Conservation (phyloP, 2,329 filamentous ascomycete species). For the Talaromyces sp. region DNA sequence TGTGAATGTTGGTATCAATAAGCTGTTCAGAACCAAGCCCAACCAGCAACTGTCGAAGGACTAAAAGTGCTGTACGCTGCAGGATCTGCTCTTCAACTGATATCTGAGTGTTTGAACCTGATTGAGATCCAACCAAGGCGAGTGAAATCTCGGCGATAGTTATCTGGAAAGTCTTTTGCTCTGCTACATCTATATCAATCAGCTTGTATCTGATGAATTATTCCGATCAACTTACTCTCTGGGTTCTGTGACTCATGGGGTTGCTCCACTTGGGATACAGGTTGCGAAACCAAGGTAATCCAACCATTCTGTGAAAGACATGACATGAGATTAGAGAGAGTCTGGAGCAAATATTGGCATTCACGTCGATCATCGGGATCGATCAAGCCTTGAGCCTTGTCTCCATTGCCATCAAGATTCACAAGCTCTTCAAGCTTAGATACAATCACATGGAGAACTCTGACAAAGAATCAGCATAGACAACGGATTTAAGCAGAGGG, state of each 20-base stretch:
- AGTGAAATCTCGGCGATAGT: slow-evolving; percentile 33
- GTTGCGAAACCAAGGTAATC: slow-evolving; percentile 65
- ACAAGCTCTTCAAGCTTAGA: slow-evolving; percentile 35
- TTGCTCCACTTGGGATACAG: slow-evolving; percentile 49
- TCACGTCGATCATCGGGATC: slow-evolving; percentile 65
- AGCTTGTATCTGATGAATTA: background rate
- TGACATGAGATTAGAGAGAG: slow-evolving; percentile 68
- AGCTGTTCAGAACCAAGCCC: slow-evolving; percentile 40
- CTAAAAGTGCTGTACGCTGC: slow-evolving; percentile 66
- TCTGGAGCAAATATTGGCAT: slow-evolving; percentile 73
- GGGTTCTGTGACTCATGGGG: slow-evolving; percentile 42
- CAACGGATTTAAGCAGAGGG: background rate
- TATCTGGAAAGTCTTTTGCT: slow-evolving; percentile 33
- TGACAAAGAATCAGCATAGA: slow-evolving; percentile 19
- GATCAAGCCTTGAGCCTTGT: background rate
- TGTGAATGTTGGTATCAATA: slow-evolving; percentile 59
- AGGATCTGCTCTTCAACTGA: slow-evolving; percentile 61
- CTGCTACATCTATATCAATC: slow-evolving; percentile 23
- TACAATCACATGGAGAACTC: slow-evolving; percentile 38
- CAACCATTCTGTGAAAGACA: slow-evolving; percentile 68
- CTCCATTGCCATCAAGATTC: slow-evolving; percentile 19
- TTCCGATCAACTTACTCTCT: slow-evolving; percentile 46
- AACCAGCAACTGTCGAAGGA: slow-evolving; percentile 53
- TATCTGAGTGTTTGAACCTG: slow-evolving; percentile 28
- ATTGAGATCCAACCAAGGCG: slow-evolving; percentile 28